These are phyloP conservation scores for Flaveria trinervia DNA, from an alignment of 129 eudicot genomes.

Conservation along the genomic window DNA sequence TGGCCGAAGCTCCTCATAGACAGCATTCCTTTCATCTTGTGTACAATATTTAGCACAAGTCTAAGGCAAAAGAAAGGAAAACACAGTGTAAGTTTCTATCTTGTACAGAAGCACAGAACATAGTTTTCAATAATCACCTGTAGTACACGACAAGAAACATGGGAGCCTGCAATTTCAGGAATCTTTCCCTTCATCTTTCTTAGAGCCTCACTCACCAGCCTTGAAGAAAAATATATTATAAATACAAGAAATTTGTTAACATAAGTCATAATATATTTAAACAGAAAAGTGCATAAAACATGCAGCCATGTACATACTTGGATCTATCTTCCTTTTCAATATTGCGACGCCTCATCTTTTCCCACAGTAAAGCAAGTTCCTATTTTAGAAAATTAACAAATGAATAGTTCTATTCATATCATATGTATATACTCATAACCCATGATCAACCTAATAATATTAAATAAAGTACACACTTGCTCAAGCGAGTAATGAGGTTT, in stretches of 20 bases:
- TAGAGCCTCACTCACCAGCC: constrained; percentile 76
- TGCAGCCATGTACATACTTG: constrained; percentile 47
- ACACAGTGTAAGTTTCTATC: constrained; percentile 24
- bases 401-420: background rate
- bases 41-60: constrained; percentile 86
- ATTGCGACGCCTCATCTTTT: constrained; percentile 85
- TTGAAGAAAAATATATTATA: constrained; percentile 11
- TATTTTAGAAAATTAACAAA: constrained; percentile 18
- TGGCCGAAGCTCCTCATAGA: constrained; percentile 71
- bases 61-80: constrained; percentile 41
- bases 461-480: constrained; percentile 47
- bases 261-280: background rate
- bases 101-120: background rate
- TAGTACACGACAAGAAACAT: constrained; percentile 89
- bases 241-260: background rate
- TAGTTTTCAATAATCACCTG: constrained; percentile 54
- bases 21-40: constrained; percentile 70
- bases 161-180: constrained; percentile 93
- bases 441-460: background rate
- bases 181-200: constrained; percentile 84
- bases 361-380: constrained; percentile 97
- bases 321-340: constrained; percentile 79
- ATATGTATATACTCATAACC: background rate
- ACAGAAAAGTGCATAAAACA: background rate
- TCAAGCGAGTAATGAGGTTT: constrained; percentile 84